Conservation (phyloP, 202 grass and related monocot species). For the Brachypodium distachyon region DNA sequence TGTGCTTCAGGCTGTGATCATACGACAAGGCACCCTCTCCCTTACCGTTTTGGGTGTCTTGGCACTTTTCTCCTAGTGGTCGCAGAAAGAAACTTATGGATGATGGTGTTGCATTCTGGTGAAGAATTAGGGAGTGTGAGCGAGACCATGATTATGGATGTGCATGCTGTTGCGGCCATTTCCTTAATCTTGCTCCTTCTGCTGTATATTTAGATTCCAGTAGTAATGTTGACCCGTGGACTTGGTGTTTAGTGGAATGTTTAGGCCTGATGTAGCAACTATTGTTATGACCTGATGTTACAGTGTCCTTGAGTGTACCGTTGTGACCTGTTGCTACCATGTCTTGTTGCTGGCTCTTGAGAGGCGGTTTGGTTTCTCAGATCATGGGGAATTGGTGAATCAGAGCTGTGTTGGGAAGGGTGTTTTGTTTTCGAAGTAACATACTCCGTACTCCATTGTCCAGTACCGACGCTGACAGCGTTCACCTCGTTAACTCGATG, state of each 20-base stretch:
- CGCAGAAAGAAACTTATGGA: constrained; percentile 26
- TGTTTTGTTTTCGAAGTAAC: no score
- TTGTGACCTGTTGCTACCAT: background rate
- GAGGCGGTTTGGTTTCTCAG: background rate
- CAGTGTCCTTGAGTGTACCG: background rate
- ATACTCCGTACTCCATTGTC: no score
- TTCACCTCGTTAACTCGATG: no score
- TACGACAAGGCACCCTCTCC: background rate
- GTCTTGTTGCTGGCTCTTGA: background rate
- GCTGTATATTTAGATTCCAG: constrained; percentile 20
- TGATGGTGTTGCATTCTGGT: constrained; percentile 14
- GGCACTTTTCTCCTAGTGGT: background rate
- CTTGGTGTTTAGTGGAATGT: background rate
- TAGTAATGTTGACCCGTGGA: background rate
- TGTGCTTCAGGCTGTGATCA: constrained; percentile 24
- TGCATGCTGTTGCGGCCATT: background rate
- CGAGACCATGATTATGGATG: background rate
- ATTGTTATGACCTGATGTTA: background rate
- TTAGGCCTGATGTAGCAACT: background rate
- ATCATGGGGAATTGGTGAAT: background rate
- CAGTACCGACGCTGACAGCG: no score
- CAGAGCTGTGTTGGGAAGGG: no score
- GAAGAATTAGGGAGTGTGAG: constrained; percentile 17
- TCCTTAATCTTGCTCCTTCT: constrained; percentile 8
- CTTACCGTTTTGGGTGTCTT: background rate